Conservation (phyloP, 2,329 filamentous ascomycete species). For the Coniella lustricola region DNA sequence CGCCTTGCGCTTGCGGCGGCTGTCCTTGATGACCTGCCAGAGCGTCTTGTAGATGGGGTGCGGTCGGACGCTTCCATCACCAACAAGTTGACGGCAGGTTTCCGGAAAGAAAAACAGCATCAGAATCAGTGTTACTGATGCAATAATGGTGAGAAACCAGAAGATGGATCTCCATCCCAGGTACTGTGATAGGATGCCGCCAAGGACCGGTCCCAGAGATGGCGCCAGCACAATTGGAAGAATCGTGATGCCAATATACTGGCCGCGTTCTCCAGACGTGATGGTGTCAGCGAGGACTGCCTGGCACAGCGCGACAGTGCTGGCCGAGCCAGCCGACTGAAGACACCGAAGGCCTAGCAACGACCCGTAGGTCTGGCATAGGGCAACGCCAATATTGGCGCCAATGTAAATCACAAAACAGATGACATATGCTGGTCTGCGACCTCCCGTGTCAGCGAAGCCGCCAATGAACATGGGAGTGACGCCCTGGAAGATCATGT, state of each 20-base stretch:
- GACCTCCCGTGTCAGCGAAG: slow-evolving; percentile 46
- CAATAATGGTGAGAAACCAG: slow-evolving; percentile 41
- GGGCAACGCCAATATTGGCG: slow-evolving; percentile 46
- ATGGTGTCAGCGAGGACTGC: slow-evolving; percentile 59
- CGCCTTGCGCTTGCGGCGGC: slow-evolving; percentile 3
- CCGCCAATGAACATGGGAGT: slow-evolving; percentile 42
- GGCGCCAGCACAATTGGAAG: slow-evolving; percentile 38
- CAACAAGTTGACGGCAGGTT: slow-evolving; percentile 36
- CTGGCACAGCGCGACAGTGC: slow-evolving; percentile 49
- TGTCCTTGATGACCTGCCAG: slow-evolving; percentile 21
- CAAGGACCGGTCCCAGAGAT: slow-evolving; percentile 38
- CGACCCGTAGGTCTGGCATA: slow-evolving; percentile 41
- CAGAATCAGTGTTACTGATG: slow-evolving; percentile 26
- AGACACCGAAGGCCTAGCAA: slow-evolving; percentile 48
- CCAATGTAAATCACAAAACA: slow-evolving; percentile 46
- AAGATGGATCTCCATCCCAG: slow-evolving; percentile 46
- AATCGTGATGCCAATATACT: slow-evolving; percentile 48
- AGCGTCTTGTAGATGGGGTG: slow-evolving; percentile 22
- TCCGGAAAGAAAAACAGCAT: slow-evolving; percentile 38
- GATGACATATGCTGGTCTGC: slow-evolving; percentile 46
- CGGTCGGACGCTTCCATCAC: slow-evolving; percentile 33
- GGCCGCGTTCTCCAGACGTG: slow-evolving; percentile 54
- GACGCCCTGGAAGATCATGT: slow-evolving; percentile 55
- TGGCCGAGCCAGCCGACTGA: slow-evolving; percentile 51
- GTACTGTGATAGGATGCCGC: slow-evolving; percentile 40